Evolutionary conservation across 2,329 filamentous ascomycete species (phyloP), one percentile per base, ranked within the genome.

Genomic region (Plenodomus biglobosus): DNA sequence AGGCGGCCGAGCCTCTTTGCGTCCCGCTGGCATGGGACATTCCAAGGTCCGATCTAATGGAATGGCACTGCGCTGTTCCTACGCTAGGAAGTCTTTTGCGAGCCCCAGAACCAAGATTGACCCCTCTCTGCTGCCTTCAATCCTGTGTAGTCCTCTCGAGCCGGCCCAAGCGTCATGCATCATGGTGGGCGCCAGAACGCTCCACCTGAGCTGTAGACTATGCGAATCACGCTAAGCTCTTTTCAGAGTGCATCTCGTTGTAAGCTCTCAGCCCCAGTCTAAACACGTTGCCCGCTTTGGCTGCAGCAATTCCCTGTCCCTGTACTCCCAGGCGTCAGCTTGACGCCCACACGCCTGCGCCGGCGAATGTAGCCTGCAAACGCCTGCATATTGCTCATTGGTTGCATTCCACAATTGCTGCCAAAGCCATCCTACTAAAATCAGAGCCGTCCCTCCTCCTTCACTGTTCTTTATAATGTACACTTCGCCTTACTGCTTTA

Each of bases 241-340:
- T 64, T 57, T 47, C 46, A 56, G 56, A 41, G 53, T 61, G 53
- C 50, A 47, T 45, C 44, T 55, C 51, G 44, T 55, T 56, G 66
- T 69, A 64, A 67, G 65, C 66, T 61, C 58, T 70, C 65, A 70
- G 66, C 66, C 64, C 65, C 64, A 62, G 56, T 53, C 52, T 56
- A 56, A 61, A 40, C 48, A 63, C 51, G 48, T 58, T 58, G 52
- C 55, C 53, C 55, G 53, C 55, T 50, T 52, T 56, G 47, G 57
- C 57, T 66, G 64, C 66, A 70, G 46, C 44, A 48, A 15, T 44
- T 50, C 65, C 61, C 55, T 65, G 56, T 52, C 55, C 55, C 48
- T 59, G 61, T 56, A 52, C 48, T 48, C 58, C 50, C 61, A 60
- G 58, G 61, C 53, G 61, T 68, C 53, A 68, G 63, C 65, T 61